Evolutionary conservation across 192 early-diverging fungal genomes (phyloP), one percentile per base, ranked within the genome.

Genomic region (Paraglomus brasilianum): DNA sequence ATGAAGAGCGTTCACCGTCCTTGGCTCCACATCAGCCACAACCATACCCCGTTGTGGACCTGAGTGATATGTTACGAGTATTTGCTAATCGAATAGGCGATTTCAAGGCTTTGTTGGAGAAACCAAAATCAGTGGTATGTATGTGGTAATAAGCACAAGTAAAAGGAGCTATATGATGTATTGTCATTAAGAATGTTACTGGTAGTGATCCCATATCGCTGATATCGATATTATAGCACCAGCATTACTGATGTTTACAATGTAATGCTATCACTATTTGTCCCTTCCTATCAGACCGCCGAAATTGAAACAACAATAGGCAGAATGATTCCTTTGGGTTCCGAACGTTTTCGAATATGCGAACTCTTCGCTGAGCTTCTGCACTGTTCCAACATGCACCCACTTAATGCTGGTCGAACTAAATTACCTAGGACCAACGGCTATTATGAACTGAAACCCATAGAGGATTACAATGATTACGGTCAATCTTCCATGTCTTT

Each of bases 281-380:
- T 69, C 10, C 44, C 14, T 39, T 43, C 19, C 9, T 73, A 45
- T 41, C 68, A 83, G 70, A 78, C 79, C 0, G 82, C 80, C 10
- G 82, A 85, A 2, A 86, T 92, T 30, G 84, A 89, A 11, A 93
- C 92, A 0, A 91, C 92, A 1, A 80, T 90, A 48, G 93, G 94
- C n/a, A 81, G 85, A 70, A 83, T 88, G 68, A 85, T 79, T 43
- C 94, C 85, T 46, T 81, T 99, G 49, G 96, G 97, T n/a, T 92
- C 94, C 72, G 96, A 97, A 79, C 85, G 97, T 11, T 79, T 99
- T 45, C 92, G 92, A 63, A 92, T 93, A 45, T 98, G 97, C 77
- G 97, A 99, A 78, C 85, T 99, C 68, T 95, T 98, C 85, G 97
- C 97, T 5, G 97, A 99, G 81, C 78, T 99, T 15, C 76, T 99